A percentile compares a stretch with the other conserved stretches of the same genome.
These are phyloP conservation scores for Cyberlindnera veronae DNA, from an alignment of 805 yeast genomes.

Conservation along the genomic window DNA sequence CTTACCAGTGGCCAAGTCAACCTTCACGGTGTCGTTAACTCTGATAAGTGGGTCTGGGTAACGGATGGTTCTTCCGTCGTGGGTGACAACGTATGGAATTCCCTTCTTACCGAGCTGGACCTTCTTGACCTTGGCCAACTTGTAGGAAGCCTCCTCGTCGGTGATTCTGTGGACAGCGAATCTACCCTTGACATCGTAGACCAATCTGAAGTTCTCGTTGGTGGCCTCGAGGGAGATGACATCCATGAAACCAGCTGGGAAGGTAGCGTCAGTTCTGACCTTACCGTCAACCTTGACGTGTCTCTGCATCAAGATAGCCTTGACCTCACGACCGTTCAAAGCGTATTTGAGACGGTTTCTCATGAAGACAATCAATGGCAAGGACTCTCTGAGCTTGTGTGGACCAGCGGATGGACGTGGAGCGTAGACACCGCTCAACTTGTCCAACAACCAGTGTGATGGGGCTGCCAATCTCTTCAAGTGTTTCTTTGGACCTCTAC, in stretches of 20 bases:
- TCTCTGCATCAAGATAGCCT: slow-evolving; percentile 97
- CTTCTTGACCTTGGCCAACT: slow-evolving; percentile 96
- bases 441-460: slow-evolving; percentile 99
- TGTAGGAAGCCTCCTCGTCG: slow-evolving; percentile 97
- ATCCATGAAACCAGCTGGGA: slow-evolving; percentile 99
- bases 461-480: slow-evolving; percentile 99
- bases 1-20: slow-evolving; percentile 96
- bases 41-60: slow-evolving; percentile 98
- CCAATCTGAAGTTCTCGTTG: slow-evolving; percentile 98
- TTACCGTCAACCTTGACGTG: slow-evolving; percentile 98
- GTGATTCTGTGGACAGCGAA: slow-evolving; percentile 99
- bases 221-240: slow-evolving; percentile 96
- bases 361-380: slow-evolving; percentile 93
- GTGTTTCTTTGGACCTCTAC: slow-evolving; percentile 75
- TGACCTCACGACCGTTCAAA: slow-evolving; percentile 97
- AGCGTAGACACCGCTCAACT: slow-evolving; percentile 98
- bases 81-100: slow-evolving; percentile 97
- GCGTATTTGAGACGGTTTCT: slow-evolving; percentile 99
- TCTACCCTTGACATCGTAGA: slow-evolving; percentile 98
- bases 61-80: slow-evolving; percentile 99
- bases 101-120: slow-evolving; percentile 98
- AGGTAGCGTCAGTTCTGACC: slow-evolving; percentile 98
- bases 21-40: slow-evolving; percentile 97
- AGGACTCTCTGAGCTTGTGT: slow-evolving; percentile 97
- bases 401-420: slow-evolving; percentile 99